A percentile compares a stretch with the other conserved stretches of the same genome.
These are phyloP conservation scores for Cucumis sativus DNA, from an alignment of 306 rosid species.

Conservation along the genomic window DNA sequence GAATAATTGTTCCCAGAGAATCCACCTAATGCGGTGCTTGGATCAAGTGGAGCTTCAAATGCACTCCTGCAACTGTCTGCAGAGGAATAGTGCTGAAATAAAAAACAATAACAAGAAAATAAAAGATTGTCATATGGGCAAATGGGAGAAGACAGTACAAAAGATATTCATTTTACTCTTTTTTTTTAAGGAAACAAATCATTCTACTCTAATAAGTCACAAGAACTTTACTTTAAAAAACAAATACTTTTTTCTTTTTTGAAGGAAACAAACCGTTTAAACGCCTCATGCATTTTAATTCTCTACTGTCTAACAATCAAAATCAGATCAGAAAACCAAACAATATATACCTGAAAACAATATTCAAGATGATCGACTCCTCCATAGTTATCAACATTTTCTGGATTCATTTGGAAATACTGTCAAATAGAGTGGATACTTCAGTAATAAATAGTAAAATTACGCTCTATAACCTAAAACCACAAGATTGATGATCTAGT, in stretches of 20 bases:
- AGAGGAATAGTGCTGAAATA: conserved; percentile 78
- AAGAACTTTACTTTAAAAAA: too few species aligned
- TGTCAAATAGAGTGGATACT: conserved; percentile 20
- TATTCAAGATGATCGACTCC: conserved; percentile 85
- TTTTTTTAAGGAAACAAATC: too few species aligned
- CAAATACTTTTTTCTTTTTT: too few species aligned
- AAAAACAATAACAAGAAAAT: neutral
- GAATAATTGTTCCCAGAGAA: conserved; percentile 72
- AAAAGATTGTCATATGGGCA: conserved; percentile 5
- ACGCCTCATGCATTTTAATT: neutral
- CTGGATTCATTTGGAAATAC: conserved; percentile 91
- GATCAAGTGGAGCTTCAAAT: conserved; percentile 90
- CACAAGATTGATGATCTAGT: neutral
- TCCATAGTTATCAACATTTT: conserved; percentile 59
- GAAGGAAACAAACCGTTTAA: too few species aligned
- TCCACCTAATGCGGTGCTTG: conserved; percentile 96
- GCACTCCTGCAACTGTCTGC: conserved; percentile 91
- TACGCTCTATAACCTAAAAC: neutral
- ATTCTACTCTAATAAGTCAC: neutral
- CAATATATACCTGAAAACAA: conserved; percentile 66
- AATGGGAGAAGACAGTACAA: neutral
- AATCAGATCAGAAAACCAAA: neutral
- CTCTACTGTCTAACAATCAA: neutral
- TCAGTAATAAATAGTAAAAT: neutral
- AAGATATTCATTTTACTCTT: neutral